phyloP scores from a whole-genome alignment of 1,284 basidiomycete genomes.

The Neolentinus lepideus region DNA sequence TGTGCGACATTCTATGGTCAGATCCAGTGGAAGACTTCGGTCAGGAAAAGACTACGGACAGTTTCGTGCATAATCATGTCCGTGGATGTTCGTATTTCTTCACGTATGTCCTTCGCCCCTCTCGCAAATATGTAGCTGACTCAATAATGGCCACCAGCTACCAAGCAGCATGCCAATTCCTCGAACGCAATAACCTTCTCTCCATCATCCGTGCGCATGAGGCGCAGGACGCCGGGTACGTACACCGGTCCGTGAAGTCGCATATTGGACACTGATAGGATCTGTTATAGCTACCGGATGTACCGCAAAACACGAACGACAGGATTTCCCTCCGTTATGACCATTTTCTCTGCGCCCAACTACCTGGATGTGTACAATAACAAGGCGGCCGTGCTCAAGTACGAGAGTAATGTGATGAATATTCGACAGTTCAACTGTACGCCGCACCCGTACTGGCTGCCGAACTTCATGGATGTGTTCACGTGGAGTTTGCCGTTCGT shows the following conservation, averaged over 20 bases:
- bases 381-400: slow-evolving; percentile 94
- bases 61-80: slow-evolving; percentile 90
- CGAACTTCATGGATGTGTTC: slow-evolving; percentile 94
- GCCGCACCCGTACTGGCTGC: slow-evolving; percentile 92
- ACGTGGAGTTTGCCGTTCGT: slow-evolving; percentile 90
- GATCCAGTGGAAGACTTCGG: slow-evolving; percentile 95
- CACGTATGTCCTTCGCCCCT: slow-evolving; percentile 47
- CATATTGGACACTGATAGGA: not conserved
- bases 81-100: slow-evolving; percentile 96
- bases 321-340: slow-evolving; percentile 92
- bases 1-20: slow-evolving; percentile 95
- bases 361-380: slow-evolving; percentile 97
- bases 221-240: slow-evolving; percentile 89
- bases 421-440: slow-evolving; percentile 94
- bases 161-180: slow-evolving; percentile 88
- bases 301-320: slow-evolving; percentile 95
- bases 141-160: slow-evolving; percentile 47
- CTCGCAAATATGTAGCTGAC: not conserved
- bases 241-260: slow-evolving; percentile 4
- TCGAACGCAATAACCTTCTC: slow-evolving; percentile 90
- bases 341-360: slow-evolving; percentile 93
- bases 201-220: slow-evolving; percentile 95
- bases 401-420: slow-evolving; percentile 96
- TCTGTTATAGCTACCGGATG: slow-evolving; percentile 77
- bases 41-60: slow-evolving; percentile 80